Conservation (phyloP, 1,284 basidiomycete species). For the Sutorius eximius region DNA sequence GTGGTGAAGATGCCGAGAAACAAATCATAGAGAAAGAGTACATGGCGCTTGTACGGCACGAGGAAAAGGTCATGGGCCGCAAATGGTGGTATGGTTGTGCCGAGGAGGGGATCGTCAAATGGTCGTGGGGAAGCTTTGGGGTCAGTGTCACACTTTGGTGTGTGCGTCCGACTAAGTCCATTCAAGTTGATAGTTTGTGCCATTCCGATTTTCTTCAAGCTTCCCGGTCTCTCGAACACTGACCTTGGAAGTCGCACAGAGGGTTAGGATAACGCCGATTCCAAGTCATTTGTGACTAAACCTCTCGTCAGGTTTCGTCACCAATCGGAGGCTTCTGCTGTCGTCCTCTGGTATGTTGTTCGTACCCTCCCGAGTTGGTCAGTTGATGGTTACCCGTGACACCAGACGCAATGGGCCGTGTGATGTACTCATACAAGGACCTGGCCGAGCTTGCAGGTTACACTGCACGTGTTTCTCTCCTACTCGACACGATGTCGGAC, state of each 20-base stretch:
- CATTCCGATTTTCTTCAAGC: slow-evolving; percentile 89
- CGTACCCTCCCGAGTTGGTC: neutral
- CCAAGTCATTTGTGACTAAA: neutral
- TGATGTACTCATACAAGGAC: slow-evolving; percentile 98
- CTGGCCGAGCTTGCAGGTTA: slow-evolving; percentile 95
- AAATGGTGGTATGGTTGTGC: slow-evolving; percentile 90
- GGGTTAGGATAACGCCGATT: slow-evolving; percentile 45
- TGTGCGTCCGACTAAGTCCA: slow-evolving; percentile 7
- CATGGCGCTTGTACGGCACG: slow-evolving; percentile 85
- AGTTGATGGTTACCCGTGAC: neutral
- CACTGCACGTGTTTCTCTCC: slow-evolving; percentile 85
- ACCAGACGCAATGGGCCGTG: slow-evolving; percentile 75
- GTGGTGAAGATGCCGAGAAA: slow-evolving; percentile 91
- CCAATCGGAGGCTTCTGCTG: slow-evolving; percentile 89
- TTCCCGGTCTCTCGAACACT: slow-evolving; percentile 67
- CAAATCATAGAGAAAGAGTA: slow-evolving; percentile 91
- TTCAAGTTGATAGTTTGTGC: slow-evolving; percentile 84
- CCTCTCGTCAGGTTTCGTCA: slow-evolving; percentile 73
- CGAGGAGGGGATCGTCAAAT: slow-evolving; percentile 96
- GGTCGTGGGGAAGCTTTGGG: slow-evolving; percentile 96
- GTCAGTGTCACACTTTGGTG: slow-evolving; percentile 41
- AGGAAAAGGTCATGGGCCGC: slow-evolving; percentile 79
- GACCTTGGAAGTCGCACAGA: slow-evolving; percentile 88
- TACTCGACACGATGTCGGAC: slow-evolving; percentile 92
- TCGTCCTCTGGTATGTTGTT: slow-evolving; percentile 62